Conservation (phyloP, 495 filamentous ascomycete genomes). For the Aspergillus asperescens region DNA sequence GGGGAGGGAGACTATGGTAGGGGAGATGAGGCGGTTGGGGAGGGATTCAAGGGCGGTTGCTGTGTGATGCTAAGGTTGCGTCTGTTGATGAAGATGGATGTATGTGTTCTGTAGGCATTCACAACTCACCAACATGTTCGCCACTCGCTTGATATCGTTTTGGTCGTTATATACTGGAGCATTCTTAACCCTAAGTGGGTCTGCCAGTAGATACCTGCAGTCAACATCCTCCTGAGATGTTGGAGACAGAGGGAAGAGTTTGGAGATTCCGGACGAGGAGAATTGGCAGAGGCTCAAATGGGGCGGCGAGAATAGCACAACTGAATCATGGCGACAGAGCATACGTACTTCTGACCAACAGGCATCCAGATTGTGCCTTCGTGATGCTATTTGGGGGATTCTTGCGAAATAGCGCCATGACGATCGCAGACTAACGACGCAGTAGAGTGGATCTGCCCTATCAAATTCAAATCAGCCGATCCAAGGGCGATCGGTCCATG, state of each 20-base stretch:
- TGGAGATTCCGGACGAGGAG: conserved; percentile 10
- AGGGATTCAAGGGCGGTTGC: neutral
- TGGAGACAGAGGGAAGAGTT: neutral
- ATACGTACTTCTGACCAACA: neutral
- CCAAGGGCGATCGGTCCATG: neutral
- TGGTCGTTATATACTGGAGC: neutral
- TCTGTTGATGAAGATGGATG: too few relatives aligned
- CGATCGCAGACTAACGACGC: neutral
- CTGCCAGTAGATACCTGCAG: neutral
- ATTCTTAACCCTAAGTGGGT: neutral
- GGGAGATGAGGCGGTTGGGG: conserved; percentile 31
- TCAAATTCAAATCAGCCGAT: neutral
- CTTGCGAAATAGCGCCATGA: neutral
- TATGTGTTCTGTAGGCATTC: too few relatives aligned
- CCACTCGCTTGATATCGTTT: too few relatives aligned
- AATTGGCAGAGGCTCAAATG: conserved; percentile 7
- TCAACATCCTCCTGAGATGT: neutral
- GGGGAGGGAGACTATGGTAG: conserved; percentile 30
- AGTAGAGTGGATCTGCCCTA: neutral
- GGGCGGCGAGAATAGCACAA: conserved; percentile 1
- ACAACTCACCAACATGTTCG: too few relatives aligned
- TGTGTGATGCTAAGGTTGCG: neutral
- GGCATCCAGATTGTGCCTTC: neutral
- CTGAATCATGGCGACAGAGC: neutral
- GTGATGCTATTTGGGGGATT: neutral